These are phyloP conservation scores for Tillandsia leiboldiana DNA, from an alignment of 176 grass and related monocot genomes.

Conservation along the genomic window DNA sequence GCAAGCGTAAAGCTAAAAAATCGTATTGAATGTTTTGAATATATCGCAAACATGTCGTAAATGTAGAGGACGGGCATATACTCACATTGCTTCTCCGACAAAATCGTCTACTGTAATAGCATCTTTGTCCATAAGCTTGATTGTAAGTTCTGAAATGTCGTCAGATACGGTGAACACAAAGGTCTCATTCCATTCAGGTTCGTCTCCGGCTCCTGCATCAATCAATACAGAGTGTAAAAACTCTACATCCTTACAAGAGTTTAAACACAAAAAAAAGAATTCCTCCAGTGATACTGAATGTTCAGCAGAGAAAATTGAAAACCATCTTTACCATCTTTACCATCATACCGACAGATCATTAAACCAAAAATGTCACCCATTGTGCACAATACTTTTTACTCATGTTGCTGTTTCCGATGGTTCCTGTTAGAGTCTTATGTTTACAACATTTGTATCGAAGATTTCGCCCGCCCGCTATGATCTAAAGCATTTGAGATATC, in stretches of 20 bases:
- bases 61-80: not conserved
- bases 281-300: not conserved
- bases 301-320: no score
- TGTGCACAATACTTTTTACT: no score
- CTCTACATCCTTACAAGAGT: not conserved
- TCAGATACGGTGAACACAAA: constrained; percentile 61
- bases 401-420: no score
- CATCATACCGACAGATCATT: no score
- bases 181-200: constrained; percentile 88
- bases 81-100: constrained; percentile 62
- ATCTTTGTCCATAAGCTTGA: constrained; percentile 91
- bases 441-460: no score
- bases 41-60: not conserved
- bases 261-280: not conserved
- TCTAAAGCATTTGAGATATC: no score
- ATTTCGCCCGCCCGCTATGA: no score
- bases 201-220: constrained; percentile 41
- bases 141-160: constrained; percentile 18
- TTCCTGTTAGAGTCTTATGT: no score
- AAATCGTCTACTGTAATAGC: constrained; percentile 49
- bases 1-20: not conserved
- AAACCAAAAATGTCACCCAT: no score
- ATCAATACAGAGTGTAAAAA: not conserved
- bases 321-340: no score
- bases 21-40: not conserved